Percentiles rank a stretch among this genome's conserved stretches.
Evolutionary conservation across 2,329 filamentous ascomycete species (phyloP).

Genomic region (Aspergillus fumigatus): DNA sequence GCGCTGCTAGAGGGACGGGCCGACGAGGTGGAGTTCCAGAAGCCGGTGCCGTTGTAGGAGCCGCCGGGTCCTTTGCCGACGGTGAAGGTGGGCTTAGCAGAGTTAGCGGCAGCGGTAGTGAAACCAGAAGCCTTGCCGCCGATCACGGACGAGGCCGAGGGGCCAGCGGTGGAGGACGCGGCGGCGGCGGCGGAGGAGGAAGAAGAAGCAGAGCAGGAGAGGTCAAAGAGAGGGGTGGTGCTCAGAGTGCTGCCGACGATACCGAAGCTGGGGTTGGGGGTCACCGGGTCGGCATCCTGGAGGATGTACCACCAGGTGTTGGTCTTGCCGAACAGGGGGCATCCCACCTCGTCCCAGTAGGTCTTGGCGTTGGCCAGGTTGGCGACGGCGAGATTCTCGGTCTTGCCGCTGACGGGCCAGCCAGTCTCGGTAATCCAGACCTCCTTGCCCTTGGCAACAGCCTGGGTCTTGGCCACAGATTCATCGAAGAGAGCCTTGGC

Average conservation of each 20-base stretch:
- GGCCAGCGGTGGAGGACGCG: conserved; percentile 7
- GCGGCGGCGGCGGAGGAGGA: conserved; percentile 15
- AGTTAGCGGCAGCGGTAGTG: conserved; percentile 2
- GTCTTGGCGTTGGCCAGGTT: conserved; percentile 64
- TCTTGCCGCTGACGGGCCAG: conserved; percentile 70
- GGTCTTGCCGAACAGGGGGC: conserved; percentile 46
- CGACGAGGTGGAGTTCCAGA: conserved; percentile 11
- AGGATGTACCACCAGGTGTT: conserved; percentile 45
- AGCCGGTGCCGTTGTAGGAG: conserved; percentile 11
- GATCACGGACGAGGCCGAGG: conserved; percentile 10
- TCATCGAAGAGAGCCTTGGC: conserved; percentile 64
- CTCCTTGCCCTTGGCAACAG: conserved; percentile 60
- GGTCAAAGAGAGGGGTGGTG: conserved; percentile 37
- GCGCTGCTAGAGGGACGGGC: background rate
- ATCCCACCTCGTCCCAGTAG: conserved; percentile 79
- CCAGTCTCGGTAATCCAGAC: conserved; percentile 89
- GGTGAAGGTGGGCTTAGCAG: conserved; percentile 4
- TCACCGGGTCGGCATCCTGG: conserved; percentile 27
- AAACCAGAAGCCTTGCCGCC: conserved; percentile 10
- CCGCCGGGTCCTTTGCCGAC: conserved; percentile 1
- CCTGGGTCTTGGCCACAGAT: conserved; percentile 58
- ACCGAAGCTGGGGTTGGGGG: conserved; percentile 39
- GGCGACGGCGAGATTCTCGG: conserved; percentile 59
- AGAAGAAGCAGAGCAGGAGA: conserved; percentile 30
- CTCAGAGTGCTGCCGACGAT: conserved; percentile 29